Evolutionary conservation across 176 grass and related monocot genomes (phyloP).

Genomic region (Oryza australiensis): DNA sequence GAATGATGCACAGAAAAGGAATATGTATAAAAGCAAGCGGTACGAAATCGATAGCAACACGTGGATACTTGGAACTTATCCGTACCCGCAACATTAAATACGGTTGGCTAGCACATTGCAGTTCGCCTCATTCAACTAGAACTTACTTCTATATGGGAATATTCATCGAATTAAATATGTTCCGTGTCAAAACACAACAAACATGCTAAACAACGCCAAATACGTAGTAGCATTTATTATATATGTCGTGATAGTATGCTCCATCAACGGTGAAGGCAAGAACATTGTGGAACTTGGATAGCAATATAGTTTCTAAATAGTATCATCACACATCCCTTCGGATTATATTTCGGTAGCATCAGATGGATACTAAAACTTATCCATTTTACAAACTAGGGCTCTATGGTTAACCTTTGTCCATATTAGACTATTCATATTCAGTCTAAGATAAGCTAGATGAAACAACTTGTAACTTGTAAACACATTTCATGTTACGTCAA

Average conservation of each 20-base stretch:
- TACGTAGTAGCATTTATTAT: no score
- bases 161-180: neutral
- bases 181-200: neutral
- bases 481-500: no score
- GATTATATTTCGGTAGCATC: neutral
- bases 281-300: no score
- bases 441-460: no score
- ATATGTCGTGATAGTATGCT: no score
- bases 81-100: neutral
- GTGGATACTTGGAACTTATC: neutral
- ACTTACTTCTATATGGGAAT: neutral
- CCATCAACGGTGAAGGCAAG: no score
- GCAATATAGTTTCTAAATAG: neutral
- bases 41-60: neutral
- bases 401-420: no score
- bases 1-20: neutral
- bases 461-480: no score
- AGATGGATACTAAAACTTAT: no score
- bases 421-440: no score
- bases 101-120: neutral
- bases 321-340: neutral
- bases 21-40: neutral
- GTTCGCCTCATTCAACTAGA: neutral
- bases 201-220: no score
- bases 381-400: no score